A percentile compares a stretch with the other conserved stretches of the same genome.
Conservation (phyloP, 495 filamentous ascomycete species). For the Penicillium atrosanguineum region DNA sequence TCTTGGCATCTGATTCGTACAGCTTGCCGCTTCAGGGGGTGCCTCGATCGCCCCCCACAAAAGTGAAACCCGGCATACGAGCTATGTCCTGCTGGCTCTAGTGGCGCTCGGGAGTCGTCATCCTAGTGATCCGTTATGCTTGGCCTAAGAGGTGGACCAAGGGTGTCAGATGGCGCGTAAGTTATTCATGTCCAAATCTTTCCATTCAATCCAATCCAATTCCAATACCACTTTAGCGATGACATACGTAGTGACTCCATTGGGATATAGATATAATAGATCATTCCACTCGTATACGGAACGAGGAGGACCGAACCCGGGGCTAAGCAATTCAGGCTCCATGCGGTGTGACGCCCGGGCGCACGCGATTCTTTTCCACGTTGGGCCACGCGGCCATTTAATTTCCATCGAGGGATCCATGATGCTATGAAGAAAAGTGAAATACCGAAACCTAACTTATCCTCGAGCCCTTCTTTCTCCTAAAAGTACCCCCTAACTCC, state of each 20-base stretch:
- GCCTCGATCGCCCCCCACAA: neutral
- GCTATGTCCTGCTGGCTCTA: neutral
- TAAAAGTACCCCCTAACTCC: neutral
- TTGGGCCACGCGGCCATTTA: slow-evolving; percentile 15
- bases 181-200: neutral
- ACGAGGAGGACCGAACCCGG: neutral
- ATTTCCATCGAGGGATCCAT: neutral
- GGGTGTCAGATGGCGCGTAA: neutral
- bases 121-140: neutral
- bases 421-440: neutral
- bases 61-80: neutral
- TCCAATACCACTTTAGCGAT: too few species aligned
- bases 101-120: slow-evolving; percentile 4
- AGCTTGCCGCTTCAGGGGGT: slow-evolving; percentile 3
- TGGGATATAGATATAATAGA: too few species aligned
- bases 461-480: neutral
- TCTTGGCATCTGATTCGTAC: slow-evolving; percentile 6
- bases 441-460: neutral
- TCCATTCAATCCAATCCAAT: too few species aligned
- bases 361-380: slow-evolving; percentile 20
- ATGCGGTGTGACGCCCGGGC: slow-evolving; percentile 3
- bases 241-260: too few species aligned
- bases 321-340: slow-evolving; percentile 1
- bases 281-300: neutral
- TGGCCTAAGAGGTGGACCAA: neutral